Base-by-base conservation (phyloP, 345 rosid species). In the Dimocarpus longan region DNA sequence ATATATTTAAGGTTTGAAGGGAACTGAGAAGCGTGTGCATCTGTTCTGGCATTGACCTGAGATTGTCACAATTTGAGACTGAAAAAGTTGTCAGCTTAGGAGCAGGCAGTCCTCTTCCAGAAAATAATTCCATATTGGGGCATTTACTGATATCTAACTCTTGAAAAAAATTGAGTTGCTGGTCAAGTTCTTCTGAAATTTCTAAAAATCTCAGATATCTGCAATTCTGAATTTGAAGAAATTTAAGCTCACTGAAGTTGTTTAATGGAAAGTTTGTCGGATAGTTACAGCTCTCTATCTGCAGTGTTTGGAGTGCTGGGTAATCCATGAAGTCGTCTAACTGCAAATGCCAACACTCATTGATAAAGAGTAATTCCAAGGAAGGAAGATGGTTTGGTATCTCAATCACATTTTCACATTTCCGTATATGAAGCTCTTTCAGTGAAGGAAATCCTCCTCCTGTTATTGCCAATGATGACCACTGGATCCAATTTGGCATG, bases 361-460 rank as follows among this genome's bases (percentile, higher is more conserved):
- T 11, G 52, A 88, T 79, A 11, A 32, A 69, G 46, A 88, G 81
- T 50, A 59, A 65, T 7, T 46, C 46, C 48, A 86, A 69, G 12
- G 79, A 80, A 76, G 86, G 85, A 76, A 87, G 82, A 40, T n/a
- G 18, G 50, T 16, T 68, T 0, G 89, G 89, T 37, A 84, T 46
- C 50, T 71, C 62, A 0, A 1, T 70, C 6, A 86, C 78, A 22
- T 80, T 62, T 21, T 79, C 82, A 77, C 89, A 86, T 37, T 71
- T 39, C 13, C 21, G 56, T 12, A 88, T 42, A 39, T 7, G 52
- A 71, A 88, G 89, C 12, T 81, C 50, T 28, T 79, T 52, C 7
- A 88, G 89, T 8, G 65, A 77, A 48, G 83, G 87, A 66, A 86
- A 88, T 48, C 76, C 76, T 40, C 43, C 81, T 63, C 70, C 75